phyloP scores from a whole-genome alignment of 306 rosid species.

The Medicago arabica region DNA sequence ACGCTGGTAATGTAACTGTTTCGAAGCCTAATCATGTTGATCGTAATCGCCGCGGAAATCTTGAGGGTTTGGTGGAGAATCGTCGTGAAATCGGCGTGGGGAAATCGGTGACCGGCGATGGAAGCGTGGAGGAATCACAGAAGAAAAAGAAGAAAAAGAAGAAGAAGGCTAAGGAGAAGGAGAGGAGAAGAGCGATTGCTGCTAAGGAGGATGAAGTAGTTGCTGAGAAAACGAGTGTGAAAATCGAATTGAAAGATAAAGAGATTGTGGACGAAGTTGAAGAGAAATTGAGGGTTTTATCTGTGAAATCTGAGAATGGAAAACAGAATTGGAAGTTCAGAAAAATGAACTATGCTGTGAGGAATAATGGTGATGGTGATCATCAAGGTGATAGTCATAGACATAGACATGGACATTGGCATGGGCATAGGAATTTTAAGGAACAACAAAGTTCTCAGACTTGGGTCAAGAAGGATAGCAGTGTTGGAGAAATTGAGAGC shows the following conservation, averaged over 20 bases:
- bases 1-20: neutral
- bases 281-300: conserved; percentile 38
- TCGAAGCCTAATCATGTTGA: neutral
- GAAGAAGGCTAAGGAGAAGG: neutral
- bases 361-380: conserved; percentile 27
- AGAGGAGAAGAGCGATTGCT: neutral
- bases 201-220: neutral
- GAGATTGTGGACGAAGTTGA: conserved; percentile 13
- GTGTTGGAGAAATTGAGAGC: conserved; percentile 35
- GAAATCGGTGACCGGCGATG: conserved; percentile 9
- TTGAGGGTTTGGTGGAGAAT: neutral
- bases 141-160: neutral
- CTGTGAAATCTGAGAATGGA: conserved; percentile 19
- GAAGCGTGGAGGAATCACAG: neutral
- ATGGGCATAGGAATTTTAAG: neutral
- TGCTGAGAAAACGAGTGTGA: too few relatives aligned
- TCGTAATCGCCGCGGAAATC: neutral
- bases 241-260: conserved; percentile 9
- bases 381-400: neutral
- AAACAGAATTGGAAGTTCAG: neutral
- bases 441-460: neutral
- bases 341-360: conserved; percentile 6
- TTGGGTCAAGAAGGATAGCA: conserved; percentile 64
- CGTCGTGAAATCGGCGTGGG: neutral
- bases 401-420: neutral